A percentile compares a stretch with the other conserved stretches of the same genome.
Conservation (phyloP, 768 basidiomycete species). For the Serendipita vermifera region DNA sequence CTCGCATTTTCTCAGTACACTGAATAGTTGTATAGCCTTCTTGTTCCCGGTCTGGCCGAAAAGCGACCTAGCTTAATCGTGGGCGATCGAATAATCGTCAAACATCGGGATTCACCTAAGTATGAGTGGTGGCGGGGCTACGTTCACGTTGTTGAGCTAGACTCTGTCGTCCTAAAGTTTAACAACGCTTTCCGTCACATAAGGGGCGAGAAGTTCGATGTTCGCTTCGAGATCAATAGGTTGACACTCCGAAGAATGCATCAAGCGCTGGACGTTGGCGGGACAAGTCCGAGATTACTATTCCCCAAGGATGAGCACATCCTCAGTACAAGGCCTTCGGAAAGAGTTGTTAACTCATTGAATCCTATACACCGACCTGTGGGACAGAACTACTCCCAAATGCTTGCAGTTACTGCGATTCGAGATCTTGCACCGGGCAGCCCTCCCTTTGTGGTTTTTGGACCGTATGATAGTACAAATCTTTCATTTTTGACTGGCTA, state of each 20-base stretch:
- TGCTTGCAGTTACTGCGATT: slow-evolving; percentile 37
- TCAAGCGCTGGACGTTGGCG: slow-evolving; percentile 37
- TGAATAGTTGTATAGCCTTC: slow-evolving; percentile 22
- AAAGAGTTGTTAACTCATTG: slow-evolving; percentile 12
- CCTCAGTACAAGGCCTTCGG: slow-evolving; percentile 14
- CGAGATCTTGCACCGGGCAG: slow-evolving; percentile 31
- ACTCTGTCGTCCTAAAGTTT: slow-evolving; percentile 41
- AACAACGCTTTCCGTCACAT: slow-evolving; percentile 29
- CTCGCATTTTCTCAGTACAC: not conserved
- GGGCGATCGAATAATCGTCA: slow-evolving; percentile 33
- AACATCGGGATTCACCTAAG: slow-evolving; percentile 21
- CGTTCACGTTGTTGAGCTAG: slow-evolving; percentile 38
- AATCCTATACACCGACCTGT: slow-evolving; percentile 32
- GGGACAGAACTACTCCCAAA: slow-evolving; percentile 33
- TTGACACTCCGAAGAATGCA: slow-evolving; percentile 45
- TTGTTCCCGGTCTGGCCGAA: slow-evolving; percentile 41
- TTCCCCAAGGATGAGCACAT: slow-evolving; percentile 33
- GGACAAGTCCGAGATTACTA: slow-evolving; percentile 34
- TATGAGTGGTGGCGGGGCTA: slow-evolving; percentile 45
- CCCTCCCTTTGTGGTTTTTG: slow-evolving; percentile 45
- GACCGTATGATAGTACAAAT: slow-evolving; percentile 36
- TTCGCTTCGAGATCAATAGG: slow-evolving; percentile 43
- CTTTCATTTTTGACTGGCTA: not conserved
- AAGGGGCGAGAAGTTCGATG: slow-evolving; percentile 30
- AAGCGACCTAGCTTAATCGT: slow-evolving; percentile 44